phyloP scores from a whole-genome alignment of 768 basidiomycete species.

The Suillus alpinus region DNA sequence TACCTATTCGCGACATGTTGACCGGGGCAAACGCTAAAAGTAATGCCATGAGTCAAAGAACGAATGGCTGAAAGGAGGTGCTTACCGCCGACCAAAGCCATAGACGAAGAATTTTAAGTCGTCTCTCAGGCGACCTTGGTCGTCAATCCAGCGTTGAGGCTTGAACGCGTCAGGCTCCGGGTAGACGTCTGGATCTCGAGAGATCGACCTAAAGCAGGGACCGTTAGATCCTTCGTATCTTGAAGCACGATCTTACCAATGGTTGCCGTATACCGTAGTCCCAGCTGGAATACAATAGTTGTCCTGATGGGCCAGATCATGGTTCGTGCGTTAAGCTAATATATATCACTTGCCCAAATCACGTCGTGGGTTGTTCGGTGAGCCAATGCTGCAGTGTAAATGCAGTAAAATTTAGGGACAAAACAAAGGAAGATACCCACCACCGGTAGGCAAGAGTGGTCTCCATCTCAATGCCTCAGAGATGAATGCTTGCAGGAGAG shows the following conservation, averaged over 20 bases:
- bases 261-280: slow-evolving; percentile 34
- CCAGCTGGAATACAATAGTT: slow-evolving; percentile 40
- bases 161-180: slow-evolving; percentile 53
- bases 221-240: not conserved
- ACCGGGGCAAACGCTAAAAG: slow-evolving; percentile 51
- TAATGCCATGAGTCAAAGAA: not conserved
- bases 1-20: slow-evolving; percentile 46
- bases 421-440: slow-evolving; percentile 12
- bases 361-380: slow-evolving; percentile 63
- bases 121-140: slow-evolving; percentile 21
- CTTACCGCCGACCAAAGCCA: slow-evolving; percentile 33
- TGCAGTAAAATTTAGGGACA: not conserved
- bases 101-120: slow-evolving; percentile 30
- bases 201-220: slow-evolving; percentile 33
- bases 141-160: slow-evolving; percentile 49
- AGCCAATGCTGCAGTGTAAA: slow-evolving; percentile 40
- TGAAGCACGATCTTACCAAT: slow-evolving; percentile 27
- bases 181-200: slow-evolving; percentile 52
- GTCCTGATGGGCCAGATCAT: slow-evolving; percentile 18
- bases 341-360: slow-evolving; percentile 42
- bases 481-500: slow-evolving; percentile 35
- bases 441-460: slow-evolving; percentile 26
- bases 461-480: slow-evolving; percentile 35
- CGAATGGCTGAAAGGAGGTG: slow-evolving; percentile 3
- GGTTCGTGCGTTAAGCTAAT: not conserved